Evolutionary conservation across 352 stramenopile genomes (phyloP), one percentile per base, ranked within the genome.

Genomic region (Thalassiosira livingstoniorum): DNA sequence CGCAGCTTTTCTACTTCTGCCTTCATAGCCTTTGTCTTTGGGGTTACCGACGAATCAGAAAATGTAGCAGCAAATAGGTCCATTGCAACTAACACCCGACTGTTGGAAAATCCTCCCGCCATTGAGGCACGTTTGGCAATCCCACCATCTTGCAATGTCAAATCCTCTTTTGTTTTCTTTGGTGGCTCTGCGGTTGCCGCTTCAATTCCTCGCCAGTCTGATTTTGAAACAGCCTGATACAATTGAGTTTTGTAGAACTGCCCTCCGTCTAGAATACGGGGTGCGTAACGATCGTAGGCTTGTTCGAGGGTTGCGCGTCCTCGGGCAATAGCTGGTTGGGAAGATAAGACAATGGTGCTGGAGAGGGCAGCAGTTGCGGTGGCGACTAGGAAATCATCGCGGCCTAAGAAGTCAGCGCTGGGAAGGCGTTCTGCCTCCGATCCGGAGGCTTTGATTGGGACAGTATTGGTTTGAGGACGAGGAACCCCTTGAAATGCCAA

Each of bases 21-120:
- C 66, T 93, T 86, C 90, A 94, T 94, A 13, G 75, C 73, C 69
- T 91, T 94, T 1, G 90, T 94, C 74, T 94, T 94, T 11, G 77
- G 47, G 76, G 63, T 85, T 37, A 92, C 91, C 32, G 70, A 85
- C 39, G 85, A 91, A 54, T 93, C 88, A 21, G 90, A 94, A 76
- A 94, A 94, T 21, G 85, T 81, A 25, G 76, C 73, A 31, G 90
- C 90, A 65, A 89, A 92, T 29, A 94, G 75, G 79, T 94, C 90
- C 82, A 88, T 80, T 43, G 90, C 90, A 2, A 81, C 65, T 13
- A 92, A 42, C 23, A 94, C 90, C 53, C 88, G 60, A 31, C 84
- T 75, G 80, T 92, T 85, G n/a, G 77, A 89, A 76, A 94, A 94
- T 31, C 74, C 76, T 62, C 90, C 90, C 21, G 90, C 90, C 57